Conservation (phyloP, 2,329 filamentous ascomycete species). For the Nigrograna mackinnonii region DNA sequence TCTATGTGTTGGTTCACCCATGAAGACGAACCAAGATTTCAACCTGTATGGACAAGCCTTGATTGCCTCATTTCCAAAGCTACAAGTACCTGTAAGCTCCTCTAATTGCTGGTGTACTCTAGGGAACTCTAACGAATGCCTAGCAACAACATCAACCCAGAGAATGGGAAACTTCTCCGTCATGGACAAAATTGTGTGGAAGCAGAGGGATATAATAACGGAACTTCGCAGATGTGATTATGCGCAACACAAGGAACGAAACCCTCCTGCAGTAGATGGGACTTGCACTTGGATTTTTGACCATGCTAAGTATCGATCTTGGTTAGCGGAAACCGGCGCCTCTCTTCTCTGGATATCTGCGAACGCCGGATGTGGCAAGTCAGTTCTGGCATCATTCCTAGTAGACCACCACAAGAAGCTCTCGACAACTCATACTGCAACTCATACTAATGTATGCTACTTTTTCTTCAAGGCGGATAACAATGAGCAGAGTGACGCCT, state of each 20-base stretch:
- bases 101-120: too few species aligned
- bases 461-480: background rate
- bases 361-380: background rate
- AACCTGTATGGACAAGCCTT: too few species aligned
- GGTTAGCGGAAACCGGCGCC: background rate
- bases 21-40: too few species aligned
- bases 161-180: too few species aligned
- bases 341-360: background rate
- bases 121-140: too few species aligned
- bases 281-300: background rate
- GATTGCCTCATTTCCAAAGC: too few species aligned
- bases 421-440: background rate
- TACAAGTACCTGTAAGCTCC: too few species aligned
- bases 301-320: background rate
- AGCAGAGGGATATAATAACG: too few species aligned
- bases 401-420: background rate
- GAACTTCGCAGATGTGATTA: background rate
- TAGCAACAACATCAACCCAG: too few species aligned
- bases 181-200: too few species aligned
- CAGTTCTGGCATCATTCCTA: background rate
- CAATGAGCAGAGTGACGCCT: background rate
- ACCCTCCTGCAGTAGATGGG: background rate
- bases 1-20: background rate
- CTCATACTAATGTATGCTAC: too few species aligned
- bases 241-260: background rate